Base-by-base conservation (phyloP, 2,329 filamentous ascomycete species). In the Aspergillus aculeatus region DNA sequence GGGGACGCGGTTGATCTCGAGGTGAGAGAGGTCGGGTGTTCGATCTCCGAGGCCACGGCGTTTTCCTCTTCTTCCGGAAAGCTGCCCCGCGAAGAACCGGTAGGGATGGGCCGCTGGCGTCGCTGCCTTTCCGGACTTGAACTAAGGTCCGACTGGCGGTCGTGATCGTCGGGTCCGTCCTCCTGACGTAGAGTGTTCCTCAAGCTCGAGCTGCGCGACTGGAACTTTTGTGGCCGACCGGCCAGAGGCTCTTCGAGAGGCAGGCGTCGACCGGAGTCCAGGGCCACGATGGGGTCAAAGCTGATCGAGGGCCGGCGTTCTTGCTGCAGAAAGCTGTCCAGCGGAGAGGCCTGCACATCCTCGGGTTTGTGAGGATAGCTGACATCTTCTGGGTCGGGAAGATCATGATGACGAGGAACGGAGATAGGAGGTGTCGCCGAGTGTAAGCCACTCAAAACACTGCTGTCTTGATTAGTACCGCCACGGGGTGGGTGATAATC, bases 1-100 rank as follows among this genome's bases (percentile, higher is more conserved):
- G 77, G 74, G 16, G 78, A 80, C 32, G 71, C 75, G 11, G 78
- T 80, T 2, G 78, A 79, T 2, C 76, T 66, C 5, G 78, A 80
- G 12, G 78, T 79, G 51, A 80, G 70, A 14, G 78, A 80, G 0
- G 75, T 77, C 16, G 75, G 75, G 29, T 69, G 74, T 24, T 76
- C 75, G 21, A 73, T 54, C 14, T 75, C 73, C 24, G 66, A 57
- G 49, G 69, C 64, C 29, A 69, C 68, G 14, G 66, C 62, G 53
- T 63, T 69, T 29, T 60, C 53, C n/a, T 48, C 47, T 24, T 55
- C 53, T 55, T 55, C 60, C 26, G 66, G 55, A 32, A 63, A 63
- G 38, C 66, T 67, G 29, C 59, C 58, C 47, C 71, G 72, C 60
- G 66, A 65, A 32, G 55, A 52, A 47, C 68, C 70, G 50, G 69